phyloP scores from a whole-genome alignment of 768 basidiomycete species.

The Lepiota subincarnata region DNA sequence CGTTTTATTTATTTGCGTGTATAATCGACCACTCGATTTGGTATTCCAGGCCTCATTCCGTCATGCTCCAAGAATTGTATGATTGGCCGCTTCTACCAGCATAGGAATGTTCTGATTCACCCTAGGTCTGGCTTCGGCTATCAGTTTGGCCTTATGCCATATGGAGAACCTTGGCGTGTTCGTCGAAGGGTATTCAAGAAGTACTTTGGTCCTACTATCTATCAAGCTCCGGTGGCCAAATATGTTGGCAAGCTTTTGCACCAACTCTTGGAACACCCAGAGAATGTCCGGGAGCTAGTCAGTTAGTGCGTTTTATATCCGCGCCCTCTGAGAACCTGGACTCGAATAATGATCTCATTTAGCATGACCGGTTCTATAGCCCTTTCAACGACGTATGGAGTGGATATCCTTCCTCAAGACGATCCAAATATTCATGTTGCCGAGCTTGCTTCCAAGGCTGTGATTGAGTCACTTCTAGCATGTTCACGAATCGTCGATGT shows the following conservation, averaged over 20 bases:
- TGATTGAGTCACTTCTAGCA: constrained; percentile 21
- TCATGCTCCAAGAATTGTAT: constrained; percentile 18
- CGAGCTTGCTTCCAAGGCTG: constrained; percentile 14
- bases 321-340: neutral
- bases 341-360: neutral
- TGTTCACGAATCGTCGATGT: constrained; percentile 29
- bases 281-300: neutral
- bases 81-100: neutral
- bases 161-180: constrained; percentile 19
- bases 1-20: neutral
- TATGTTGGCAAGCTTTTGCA: constrained; percentile 16
- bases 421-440: constrained; percentile 28
- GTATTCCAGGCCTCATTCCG: constrained; percentile 13
- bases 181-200: constrained; percentile 17
- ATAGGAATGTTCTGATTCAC: neutral
- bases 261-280: neutral
- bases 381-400: constrained; percentile 26
- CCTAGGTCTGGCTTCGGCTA: constrained; percentile 19
- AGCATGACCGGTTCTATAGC: constrained; percentile 24
- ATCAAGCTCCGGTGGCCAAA: constrained; percentile 12
- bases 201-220: constrained; percentile 15
- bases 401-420: constrained; percentile 21
- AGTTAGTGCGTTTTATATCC: neutral
- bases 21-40: neutral
- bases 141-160: constrained; percentile 17